Percentiles rank a stretch among this genome's conserved stretches.
Conservation (phyloP, 768 basidiomycete genomes). For the Crassisporium funariophilum region DNA sequence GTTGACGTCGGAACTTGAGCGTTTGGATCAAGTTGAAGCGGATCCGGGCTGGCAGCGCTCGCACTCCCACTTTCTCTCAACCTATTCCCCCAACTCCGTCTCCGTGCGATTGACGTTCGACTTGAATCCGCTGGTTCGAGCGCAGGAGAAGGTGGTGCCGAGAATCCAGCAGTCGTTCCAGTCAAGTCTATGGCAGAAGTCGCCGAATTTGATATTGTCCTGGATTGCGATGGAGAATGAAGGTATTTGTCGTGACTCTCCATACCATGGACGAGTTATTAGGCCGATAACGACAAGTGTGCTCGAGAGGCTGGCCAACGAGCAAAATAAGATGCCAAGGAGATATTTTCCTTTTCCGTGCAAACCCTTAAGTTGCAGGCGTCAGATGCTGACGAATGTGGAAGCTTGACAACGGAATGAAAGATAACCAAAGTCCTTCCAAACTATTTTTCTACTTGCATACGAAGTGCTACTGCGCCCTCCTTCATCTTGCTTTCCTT, state of each 20-base stretch:
- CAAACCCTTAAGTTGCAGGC: too few relatives aligned
- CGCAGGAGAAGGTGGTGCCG: constrained; percentile 57
- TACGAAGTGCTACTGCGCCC: too few relatives aligned
- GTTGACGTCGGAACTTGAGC: constrained; percentile 15
- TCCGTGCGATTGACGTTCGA: constrained; percentile 41
- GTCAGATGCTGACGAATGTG: neutral
- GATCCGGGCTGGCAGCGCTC: constrained; percentile 42
- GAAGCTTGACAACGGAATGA: neutral
- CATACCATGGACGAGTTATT: constrained; percentile 28
- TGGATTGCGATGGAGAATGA: constrained; percentile 34
- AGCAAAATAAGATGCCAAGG: neutral
- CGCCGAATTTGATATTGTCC: constrained; percentile 34
- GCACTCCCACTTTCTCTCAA: constrained; percentile 9
- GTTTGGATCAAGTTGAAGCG: constrained; percentile 41
- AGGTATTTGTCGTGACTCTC: constrained; percentile 35
- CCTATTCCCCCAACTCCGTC: constrained; percentile 62
- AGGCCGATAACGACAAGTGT: neutral
- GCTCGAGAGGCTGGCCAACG: too few relatives aligned
- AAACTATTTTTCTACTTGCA: too few relatives aligned
- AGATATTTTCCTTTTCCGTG: neutral
- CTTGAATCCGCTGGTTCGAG: constrained; percentile 51
- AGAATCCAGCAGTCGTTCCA: constrained; percentile 46
- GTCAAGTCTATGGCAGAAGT: constrained; percentile 61
- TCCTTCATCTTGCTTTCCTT: too few relatives aligned
- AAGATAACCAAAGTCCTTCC: too few relatives aligned